phyloP scores from a whole-genome alignment of 345 rosid species.

The Microcos paniculata region DNA sequence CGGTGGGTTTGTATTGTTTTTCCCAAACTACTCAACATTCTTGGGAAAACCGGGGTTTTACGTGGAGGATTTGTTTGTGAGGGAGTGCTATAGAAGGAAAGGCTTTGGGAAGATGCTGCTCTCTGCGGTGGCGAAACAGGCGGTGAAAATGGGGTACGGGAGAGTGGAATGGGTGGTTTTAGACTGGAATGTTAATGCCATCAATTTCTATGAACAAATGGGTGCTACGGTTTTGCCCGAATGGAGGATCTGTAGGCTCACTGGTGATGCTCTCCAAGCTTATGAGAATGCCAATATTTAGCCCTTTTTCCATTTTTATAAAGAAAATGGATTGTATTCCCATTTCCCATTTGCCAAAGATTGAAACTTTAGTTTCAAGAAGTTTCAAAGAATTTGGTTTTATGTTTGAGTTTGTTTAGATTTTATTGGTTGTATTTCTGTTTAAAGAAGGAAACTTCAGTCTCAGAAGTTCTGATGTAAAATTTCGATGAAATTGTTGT shows the following conservation, averaged over 20 bases:
- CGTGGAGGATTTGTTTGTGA: constrained; percentile 78
- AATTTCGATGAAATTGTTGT: background rate
- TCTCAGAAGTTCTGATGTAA: background rate
- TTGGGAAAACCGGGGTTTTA: constrained; percentile 78
- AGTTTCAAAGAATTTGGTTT: background rate
- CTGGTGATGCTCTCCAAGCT: constrained; percentile 79
- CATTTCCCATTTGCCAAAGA: background rate
- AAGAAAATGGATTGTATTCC: background rate
- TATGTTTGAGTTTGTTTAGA: background rate
- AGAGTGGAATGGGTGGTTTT: constrained; percentile 92
- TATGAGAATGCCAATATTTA: constrained; percentile 40
- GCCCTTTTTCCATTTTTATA: background rate
- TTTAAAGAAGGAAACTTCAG: background rate
- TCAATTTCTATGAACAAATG: constrained; percentile 82
- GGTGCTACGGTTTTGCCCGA: constrained; percentile 73
- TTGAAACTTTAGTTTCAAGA: background rate
- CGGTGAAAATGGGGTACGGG: constrained; percentile 83
- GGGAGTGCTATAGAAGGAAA: constrained; percentile 76
- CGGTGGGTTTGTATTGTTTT: constrained; percentile 85
- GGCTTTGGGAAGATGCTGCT: constrained; percentile 77
- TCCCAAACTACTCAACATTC: constrained; percentile 73
- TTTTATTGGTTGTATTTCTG: background rate
- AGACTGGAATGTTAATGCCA: constrained; percentile 89
- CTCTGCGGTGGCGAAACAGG: constrained; percentile 79
- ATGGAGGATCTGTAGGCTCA: constrained; percentile 84